A percentile compares a stretch with the other conserved stretches of the same genome.
phyloP scores from a whole-genome alignment of 208 protist species.

The Angomonas desouzai region DNA sequence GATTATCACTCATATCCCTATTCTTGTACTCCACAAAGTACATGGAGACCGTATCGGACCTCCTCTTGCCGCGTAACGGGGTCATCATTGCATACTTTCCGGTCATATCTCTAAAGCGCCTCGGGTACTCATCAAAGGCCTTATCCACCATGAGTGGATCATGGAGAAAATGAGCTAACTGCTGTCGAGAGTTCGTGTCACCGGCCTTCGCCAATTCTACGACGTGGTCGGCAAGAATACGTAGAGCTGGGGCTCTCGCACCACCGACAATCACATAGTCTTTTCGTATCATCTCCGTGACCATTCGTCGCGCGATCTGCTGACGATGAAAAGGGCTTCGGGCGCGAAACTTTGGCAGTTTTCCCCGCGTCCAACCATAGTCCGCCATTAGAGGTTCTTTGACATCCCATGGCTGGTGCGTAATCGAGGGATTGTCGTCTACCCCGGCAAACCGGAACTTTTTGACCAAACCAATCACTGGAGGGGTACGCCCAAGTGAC shows the following conservation, averaged over 20 bases:
- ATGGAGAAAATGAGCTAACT: slow-evolving; percentile 85
- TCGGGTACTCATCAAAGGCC: slow-evolving; percentile 90
- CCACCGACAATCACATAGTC: slow-evolving; percentile 89
- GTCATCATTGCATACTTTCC: slow-evolving; percentile 89
- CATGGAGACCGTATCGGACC: slow-evolving; percentile 73
- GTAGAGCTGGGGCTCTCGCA: slow-evolving; percentile 72
- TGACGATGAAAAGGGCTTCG: slow-evolving; percentile 84
- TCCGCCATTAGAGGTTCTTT: slow-evolving; percentile 80
- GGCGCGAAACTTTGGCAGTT: slow-evolving; percentile 79
- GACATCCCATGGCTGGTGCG: slow-evolving; percentile 63
- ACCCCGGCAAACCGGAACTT: slow-evolving; percentile 69
- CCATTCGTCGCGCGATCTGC: slow-evolving; percentile 85
- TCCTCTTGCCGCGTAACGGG: slow-evolving; percentile 59
- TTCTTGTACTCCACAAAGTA: slow-evolving; percentile 92
- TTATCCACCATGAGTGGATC: slow-evolving; percentile 90
- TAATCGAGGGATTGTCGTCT: slow-evolving; percentile 85
- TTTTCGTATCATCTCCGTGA: slow-evolving; percentile 87
- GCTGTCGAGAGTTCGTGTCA: slow-evolving; percentile 85
- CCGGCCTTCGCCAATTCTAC: slow-evolving; percentile 86
- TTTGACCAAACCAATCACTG: slow-evolving; percentile 62
- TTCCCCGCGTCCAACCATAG: slow-evolving; percentile 79
- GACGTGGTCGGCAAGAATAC: slow-evolving; percentile 86
- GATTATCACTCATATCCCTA: slow-evolving; percentile 82
- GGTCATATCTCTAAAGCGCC: slow-evolving; percentile 78
- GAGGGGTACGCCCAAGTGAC: slow-evolving; percentile 39